Conservation (phyloP, 2,329 filamentous ascomycete genomes). For the Colletotrichum trifolii region DNA sequence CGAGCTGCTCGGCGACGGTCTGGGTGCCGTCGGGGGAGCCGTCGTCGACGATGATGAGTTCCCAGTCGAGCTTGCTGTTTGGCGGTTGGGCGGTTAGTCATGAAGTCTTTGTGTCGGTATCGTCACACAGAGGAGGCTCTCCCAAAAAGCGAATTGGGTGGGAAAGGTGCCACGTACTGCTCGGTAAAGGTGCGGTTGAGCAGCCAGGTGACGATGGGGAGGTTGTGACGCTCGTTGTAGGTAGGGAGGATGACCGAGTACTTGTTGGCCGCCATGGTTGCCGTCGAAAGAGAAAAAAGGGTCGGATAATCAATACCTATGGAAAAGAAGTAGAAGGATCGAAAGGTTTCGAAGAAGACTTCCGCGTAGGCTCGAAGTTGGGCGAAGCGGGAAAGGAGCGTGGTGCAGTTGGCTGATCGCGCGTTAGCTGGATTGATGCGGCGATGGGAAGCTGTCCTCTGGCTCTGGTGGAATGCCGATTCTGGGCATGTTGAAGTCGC, state of each 20-base stretch:
- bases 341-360: background rate
- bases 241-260: constrained; percentile 98
- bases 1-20: constrained; percentile 88
- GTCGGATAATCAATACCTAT: background rate
- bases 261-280: constrained; percentile 65
- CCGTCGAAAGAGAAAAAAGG: constrained; percentile 50
- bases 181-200: constrained; percentile 92
- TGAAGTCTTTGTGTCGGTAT: background rate
- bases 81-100: background rate
- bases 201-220: constrained; percentile 95
- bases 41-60: constrained; percentile 98
- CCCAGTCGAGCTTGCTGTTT: constrained; percentile 89
- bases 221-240: constrained; percentile 97
- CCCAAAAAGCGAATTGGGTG: background rate
- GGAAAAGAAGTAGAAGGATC: background rate
- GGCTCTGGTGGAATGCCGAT: constrained; percentile 19
- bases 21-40: constrained; percentile 96
- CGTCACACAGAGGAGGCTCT: background rate
- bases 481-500: constrained; percentile 14
- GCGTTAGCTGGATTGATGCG: constrained; percentile 9
- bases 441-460: constrained; percentile 32
- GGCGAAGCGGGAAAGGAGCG: constrained; percentile 41
- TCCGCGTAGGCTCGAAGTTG: background rate
- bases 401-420: constrained; percentile 39
- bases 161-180: constrained; percentile 67